These are phyloP conservation scores for Linnemannia schmuckeri DNA, from an alignment of 192 early-diverging fungal species.

Conservation along the genomic window DNA sequence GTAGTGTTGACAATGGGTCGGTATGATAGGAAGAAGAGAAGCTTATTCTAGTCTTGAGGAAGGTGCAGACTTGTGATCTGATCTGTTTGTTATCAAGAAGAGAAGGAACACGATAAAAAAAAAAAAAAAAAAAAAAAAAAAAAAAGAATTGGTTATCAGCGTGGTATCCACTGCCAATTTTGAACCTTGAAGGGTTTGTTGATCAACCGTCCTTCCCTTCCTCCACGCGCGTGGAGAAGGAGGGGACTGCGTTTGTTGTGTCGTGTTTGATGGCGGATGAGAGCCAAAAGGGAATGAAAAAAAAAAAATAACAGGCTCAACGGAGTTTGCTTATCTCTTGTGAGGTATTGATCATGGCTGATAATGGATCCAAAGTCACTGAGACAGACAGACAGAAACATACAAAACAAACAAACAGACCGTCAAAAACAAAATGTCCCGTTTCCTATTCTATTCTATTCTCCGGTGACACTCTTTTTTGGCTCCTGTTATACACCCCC, in stretches of 20 bases:
- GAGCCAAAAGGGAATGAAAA: background rate
- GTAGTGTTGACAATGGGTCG: background rate
- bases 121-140: background rate
- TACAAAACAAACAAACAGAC: background rate
- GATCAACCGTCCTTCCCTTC: background rate
- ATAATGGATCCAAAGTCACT: background rate
- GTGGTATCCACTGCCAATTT: background rate
- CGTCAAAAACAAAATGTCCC: background rate
- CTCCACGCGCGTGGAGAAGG: background rate
- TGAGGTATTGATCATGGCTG: background rate
- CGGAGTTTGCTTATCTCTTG: slow-evolving; percentile 3
- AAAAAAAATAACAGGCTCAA: background rate
- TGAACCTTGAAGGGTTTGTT: background rate
- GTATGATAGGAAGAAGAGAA: background rate
- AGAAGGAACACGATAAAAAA: background rate
- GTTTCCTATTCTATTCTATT: background rate
- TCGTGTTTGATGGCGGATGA: background rate
- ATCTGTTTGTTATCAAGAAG: background rate
- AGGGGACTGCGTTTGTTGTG: background rate
- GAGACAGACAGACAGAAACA: background rate
- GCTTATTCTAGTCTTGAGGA: background rate
- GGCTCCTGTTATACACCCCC: background rate
- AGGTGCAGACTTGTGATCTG: background rate
- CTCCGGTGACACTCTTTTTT: background rate
- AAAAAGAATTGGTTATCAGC: slow-evolving; percentile 4